Percentiles rank a stretch among this genome's conserved stretches.
These are phyloP conservation scores for Prunus salicina DNA, from an alignment of 306 rosid genomes.

Conservation along the genomic window DNA sequence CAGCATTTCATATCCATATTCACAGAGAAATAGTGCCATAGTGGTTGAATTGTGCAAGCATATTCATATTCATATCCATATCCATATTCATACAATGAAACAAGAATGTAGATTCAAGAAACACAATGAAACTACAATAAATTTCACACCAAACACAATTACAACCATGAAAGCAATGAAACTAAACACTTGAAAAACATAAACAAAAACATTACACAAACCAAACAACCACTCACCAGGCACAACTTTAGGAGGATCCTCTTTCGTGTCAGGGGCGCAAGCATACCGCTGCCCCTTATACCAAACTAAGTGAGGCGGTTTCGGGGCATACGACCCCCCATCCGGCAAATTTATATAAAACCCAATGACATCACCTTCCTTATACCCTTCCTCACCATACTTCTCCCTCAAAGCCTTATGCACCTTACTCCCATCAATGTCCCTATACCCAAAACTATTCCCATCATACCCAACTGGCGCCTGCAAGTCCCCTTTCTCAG, in stretches of 20 bases:
- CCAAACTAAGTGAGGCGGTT: constrained; percentile 64
- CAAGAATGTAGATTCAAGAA: not conserved
- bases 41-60: too few relatives aligned
- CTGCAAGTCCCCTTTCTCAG: constrained; percentile 92
- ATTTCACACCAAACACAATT: not conserved
- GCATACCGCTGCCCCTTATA: constrained; percentile 86
- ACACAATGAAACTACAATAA: not conserved
- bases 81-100: not conserved
- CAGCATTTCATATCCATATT: not conserved
- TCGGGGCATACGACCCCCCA: constrained; percentile 70
- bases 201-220: not conserved
- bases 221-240: constrained; percentile 54
- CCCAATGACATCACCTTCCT: constrained; percentile 91
- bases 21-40: not conserved
- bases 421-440: constrained; percentile 92
- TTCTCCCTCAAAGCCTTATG: constrained; percentile 89
- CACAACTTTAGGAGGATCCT: constrained; percentile 70
- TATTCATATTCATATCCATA: not conserved
- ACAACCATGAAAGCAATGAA: not conserved
- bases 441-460: constrained; percentile 84
- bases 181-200: not conserved
- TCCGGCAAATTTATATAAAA: constrained; percentile 80
- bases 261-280: constrained; percentile 61
- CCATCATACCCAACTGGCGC: constrained; percentile 95
- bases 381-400: constrained; percentile 90